Evolutionary conservation across 257 asterid species (phyloP).

Genomic region (Coffea canephora): DNA sequence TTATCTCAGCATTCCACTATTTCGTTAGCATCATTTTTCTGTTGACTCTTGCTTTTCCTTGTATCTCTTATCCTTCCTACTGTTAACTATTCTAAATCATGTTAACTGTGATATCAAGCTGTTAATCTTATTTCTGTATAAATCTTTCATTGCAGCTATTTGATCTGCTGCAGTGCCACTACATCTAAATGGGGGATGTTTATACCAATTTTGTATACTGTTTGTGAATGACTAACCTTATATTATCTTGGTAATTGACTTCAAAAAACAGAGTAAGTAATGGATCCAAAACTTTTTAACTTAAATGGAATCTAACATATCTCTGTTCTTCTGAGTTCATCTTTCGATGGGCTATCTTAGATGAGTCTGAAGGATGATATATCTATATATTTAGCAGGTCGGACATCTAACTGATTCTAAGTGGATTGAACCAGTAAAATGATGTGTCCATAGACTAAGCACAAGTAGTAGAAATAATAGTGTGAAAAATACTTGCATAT

Average conservation of each 20-base stretch:
- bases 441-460: not conserved
- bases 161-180: not conserved
- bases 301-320: not conserved
- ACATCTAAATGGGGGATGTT: not conserved
- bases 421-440: too few species aligned
- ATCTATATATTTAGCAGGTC: too few species aligned
- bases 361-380: too few species aligned
- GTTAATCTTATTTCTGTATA: not conserved
- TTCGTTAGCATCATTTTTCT: not conserved
- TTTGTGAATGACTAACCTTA: not conserved
- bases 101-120: too few species aligned
- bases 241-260: not conserved
- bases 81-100: too few species aligned
- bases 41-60: too few species aligned
- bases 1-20: not conserved
- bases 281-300: not conserved
- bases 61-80: not conserved
- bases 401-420: too few species aligned
- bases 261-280: not conserved
- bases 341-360: too few species aligned
- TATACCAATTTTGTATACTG: not conserved
- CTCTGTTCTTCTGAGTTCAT: too few species aligned
- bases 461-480: too few species aligned
- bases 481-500: not conserved
- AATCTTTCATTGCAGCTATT: not conserved